Conservation (phyloP, 768 basidiomycete species). For the Scleroderma bovista region DNA sequence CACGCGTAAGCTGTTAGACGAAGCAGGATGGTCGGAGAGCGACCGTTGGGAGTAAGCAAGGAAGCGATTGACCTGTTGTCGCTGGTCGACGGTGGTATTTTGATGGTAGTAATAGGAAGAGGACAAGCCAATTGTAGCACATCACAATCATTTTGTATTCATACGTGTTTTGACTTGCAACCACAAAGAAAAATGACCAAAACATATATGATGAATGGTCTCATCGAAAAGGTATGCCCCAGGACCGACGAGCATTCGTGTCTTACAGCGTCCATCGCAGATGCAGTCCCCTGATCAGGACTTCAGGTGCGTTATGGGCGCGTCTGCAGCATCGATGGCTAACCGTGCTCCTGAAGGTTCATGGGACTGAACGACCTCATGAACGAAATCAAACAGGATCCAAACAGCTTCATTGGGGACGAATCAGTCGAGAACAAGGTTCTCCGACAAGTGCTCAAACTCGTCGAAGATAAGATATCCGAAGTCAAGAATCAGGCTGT, state of each 20-base stretch:
- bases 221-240: constrained; percentile 66
- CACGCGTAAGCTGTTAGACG: constrained; percentile 41
- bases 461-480: constrained; percentile 92
- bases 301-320: constrained; percentile 55
- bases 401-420: constrained; percentile 71
- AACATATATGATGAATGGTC: constrained; percentile 76
- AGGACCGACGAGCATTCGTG: background rate
- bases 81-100: background rate
- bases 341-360: constrained; percentile 48
- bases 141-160: no score
- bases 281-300: constrained; percentile 92
- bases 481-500: constrained; percentile 99
- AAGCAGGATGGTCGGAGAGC: constrained; percentile 19
- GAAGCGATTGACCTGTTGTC: background rate
- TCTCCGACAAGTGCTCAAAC: constrained; percentile 72
- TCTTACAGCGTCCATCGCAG: constrained; percentile 33
- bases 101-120: no score
- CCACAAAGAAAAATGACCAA: constrained; percentile 59
- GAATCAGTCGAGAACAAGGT: constrained; percentile 83
- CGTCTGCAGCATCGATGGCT: constrained; percentile 12
- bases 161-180: no score
- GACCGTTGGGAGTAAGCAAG: background rate
- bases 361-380: constrained; percentile 97
- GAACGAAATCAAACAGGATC: constrained; percentile 80
- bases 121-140: no score